These are phyloP conservation scores for Erigeron canadensis DNA, from an alignment of 129 eudicot genomes.

Conservation along the genomic window DNA sequence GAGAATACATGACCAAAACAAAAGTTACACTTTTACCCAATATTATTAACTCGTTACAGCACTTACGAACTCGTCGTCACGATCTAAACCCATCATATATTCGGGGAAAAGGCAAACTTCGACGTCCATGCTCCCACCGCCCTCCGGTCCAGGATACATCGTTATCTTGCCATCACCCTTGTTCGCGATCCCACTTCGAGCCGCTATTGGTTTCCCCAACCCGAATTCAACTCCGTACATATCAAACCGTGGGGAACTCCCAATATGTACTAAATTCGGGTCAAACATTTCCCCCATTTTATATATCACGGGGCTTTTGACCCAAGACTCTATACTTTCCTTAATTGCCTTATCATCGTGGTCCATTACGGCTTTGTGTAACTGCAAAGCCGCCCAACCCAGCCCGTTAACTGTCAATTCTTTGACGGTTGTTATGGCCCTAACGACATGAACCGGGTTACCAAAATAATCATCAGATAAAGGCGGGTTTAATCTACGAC, in stretches of 20 bases:
- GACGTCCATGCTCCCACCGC: conserved; percentile 44
- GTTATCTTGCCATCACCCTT: conserved; percentile 40
- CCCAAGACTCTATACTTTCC: conserved; percentile 12
- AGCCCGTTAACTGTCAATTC: conserved; percentile 32
- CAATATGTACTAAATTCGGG: conserved; percentile 1
- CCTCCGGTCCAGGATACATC: conserved; percentile 31
- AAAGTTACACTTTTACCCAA: no score
- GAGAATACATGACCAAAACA: no score
- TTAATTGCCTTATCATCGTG: conserved; percentile 18
- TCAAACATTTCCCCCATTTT: neutral
- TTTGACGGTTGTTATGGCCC: conserved; percentile 3
- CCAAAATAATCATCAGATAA: conserved; percentile 45
- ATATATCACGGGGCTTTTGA: conserved; percentile 20
- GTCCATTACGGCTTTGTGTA: conserved; percentile 31
- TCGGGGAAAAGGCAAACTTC: conserved; percentile 36
- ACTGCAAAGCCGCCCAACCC: conserved; percentile 45
- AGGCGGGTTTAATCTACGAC: conserved; percentile 39
- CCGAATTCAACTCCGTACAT: conserved; percentile 53
- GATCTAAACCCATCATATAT: conserved; percentile 21
- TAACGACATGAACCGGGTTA: conserved; percentile 11
- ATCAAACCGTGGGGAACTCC: conserved; percentile 44
- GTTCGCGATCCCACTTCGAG: conserved; percentile 34
- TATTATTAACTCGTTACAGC: no score
- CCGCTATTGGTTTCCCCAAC: conserved; percentile 47
- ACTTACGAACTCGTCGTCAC: neutral